Conservation (phyloP, 495 filamentous ascomycete species). For the Xylaria castorea region DNA sequence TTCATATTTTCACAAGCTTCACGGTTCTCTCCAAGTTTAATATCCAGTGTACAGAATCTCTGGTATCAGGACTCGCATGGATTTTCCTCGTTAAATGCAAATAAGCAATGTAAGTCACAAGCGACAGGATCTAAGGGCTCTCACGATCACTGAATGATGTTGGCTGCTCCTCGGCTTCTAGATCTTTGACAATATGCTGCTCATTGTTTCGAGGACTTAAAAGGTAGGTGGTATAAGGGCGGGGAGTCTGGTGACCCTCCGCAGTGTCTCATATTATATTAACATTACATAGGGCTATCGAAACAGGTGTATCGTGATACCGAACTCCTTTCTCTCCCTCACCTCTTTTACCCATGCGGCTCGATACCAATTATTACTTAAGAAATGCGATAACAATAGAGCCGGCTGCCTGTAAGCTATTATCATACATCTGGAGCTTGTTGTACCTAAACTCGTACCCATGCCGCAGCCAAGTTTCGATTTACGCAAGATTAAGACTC, state of each 20-base stretch:
- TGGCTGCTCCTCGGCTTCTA: neutral
- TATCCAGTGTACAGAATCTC: neutral
- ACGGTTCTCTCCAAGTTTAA: neutral
- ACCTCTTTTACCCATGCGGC: neutral
- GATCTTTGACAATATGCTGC: neutral
- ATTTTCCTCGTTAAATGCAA: neutral
- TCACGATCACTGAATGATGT: neutral
- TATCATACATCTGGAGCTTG: neutral
- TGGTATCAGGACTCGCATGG: neutral
- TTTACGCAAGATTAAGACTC: conserved; percentile 9
- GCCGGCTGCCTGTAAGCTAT: too few species aligned
- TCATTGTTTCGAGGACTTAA: neutral
- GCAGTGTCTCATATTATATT: neutral
- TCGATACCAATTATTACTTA: neutral
- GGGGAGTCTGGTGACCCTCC: neutral
- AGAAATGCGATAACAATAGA: neutral
- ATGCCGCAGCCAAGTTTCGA: neutral
- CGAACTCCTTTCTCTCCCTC: neutral
- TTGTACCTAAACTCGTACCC: neutral
- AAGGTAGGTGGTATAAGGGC: neutral
- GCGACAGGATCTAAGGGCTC: neutral
- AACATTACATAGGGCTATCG: neutral
- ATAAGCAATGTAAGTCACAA: neutral
- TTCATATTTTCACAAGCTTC: neutral
- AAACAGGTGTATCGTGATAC: neutral